Conservation (phyloP, 441 rosid genomes). For the Croton laevigatus region DNA sequence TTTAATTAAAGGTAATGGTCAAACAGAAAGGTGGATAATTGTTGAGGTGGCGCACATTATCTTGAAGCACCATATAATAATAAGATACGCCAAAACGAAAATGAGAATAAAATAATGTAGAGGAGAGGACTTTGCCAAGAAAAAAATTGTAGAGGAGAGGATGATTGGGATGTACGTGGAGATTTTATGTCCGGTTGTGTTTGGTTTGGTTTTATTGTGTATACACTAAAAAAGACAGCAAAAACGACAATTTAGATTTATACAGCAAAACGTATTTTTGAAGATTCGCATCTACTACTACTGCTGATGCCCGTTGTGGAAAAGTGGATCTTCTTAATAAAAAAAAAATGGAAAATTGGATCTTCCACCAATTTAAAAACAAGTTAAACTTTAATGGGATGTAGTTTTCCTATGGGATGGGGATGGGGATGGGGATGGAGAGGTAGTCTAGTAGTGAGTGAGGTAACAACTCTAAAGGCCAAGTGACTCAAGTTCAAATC, state of each 20-base stretch:
- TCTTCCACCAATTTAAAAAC: too few species aligned
- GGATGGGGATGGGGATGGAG: too few species aligned
- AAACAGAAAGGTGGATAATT: not conserved
- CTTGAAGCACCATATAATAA: not conserved
- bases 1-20: too few species aligned
- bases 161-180: not conserved
- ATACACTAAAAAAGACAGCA: not conserved
- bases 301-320: too few species aligned
- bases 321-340: too few species aligned
- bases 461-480: too few species aligned
- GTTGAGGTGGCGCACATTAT: not conserved
- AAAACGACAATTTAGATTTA: not conserved
- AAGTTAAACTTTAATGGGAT: too few species aligned
- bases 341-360: too few species aligned
- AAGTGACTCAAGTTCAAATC: too few species aligned
- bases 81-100: not conserved
- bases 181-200: not conserved
- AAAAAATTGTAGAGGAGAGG: not conserved
- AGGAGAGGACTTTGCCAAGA: too few species aligned
- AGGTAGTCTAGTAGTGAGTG: too few species aligned
- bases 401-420: too few species aligned
- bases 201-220: not conserved
- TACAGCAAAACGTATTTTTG: not conserved
- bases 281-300: not conserved
- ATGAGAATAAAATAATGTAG: not conserved